A percentile compares a stretch with the other conserved stretches of the same genome.
Conservation (phyloP, 1,139 yeast genomes). For the Candida freyschussii region DNA sequence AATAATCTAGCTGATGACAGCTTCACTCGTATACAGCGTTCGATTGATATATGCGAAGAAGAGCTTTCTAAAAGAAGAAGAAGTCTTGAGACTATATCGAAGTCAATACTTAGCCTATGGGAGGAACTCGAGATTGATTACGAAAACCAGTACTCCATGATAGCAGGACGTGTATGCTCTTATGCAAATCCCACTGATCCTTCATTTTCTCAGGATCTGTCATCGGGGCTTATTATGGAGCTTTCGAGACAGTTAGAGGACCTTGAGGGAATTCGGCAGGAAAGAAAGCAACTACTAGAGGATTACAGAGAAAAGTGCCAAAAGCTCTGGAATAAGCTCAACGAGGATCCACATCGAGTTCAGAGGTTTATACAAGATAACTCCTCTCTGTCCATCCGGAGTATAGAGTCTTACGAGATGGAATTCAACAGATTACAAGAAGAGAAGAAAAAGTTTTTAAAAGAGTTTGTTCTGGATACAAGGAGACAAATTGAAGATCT, state of each 20-base stretch:
- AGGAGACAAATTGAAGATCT: constrained; percentile 50
- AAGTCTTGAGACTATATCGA: constrained; percentile 7
- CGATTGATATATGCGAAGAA: constrained; percentile 14
- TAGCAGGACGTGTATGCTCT: constrained; percentile 15
- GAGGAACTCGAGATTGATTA: constrained; percentile 18
- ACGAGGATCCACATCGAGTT: constrained; percentile 36
- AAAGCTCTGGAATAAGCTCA: constrained; percentile 47
- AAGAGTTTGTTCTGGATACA: constrained; percentile 60
- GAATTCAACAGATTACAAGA: constrained; percentile 56
- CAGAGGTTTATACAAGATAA: constrained; percentile 37
- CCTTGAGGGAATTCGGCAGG: constrained; percentile 8
- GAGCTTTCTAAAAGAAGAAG: constrained; percentile 10
- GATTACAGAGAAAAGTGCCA: constrained; percentile 33
- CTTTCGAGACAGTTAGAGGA: constrained; percentile 23
- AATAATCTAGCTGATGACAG: constrained; percentile 24
- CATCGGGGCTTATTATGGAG: constrained; percentile 19
- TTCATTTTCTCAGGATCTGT: constrained; percentile 13
- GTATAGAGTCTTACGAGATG: constrained; percentile 32
- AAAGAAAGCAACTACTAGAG: constrained; percentile 9
- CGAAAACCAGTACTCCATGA: constrained; percentile 15
- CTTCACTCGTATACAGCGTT: constrained; percentile 14
- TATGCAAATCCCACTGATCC: constrained; percentile 3
- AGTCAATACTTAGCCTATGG: constrained; percentile 15
- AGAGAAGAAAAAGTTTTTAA: constrained; percentile 60
- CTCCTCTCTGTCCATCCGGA: constrained; percentile 25